phyloP scores from a whole-genome alignment of 106 monocot genomes.

The Dioscorea dumetorum region DNA sequence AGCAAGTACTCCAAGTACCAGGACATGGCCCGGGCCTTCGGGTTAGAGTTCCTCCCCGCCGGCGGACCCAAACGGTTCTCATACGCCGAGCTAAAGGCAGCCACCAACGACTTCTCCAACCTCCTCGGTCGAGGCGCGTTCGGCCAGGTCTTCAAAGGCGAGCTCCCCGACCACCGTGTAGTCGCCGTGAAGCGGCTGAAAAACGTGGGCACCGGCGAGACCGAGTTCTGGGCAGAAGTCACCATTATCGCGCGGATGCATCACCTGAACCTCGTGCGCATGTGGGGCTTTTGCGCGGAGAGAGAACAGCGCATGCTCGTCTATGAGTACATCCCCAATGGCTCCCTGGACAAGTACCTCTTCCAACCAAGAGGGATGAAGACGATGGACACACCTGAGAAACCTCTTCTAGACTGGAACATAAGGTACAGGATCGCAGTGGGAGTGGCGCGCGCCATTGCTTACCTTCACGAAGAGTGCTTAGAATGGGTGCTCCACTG shows the following conservation, averaged over 20 bases:
- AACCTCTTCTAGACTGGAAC: constrained; percentile 45
- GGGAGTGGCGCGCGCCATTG: constrained; percentile 75
- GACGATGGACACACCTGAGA: neutral
- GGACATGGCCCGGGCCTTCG: constrained; percentile 70
- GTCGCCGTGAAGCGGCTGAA: constrained; percentile 50
- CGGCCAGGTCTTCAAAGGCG: constrained; percentile 48
- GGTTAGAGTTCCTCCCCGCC: constrained; percentile 52
- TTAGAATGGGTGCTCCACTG: constrained; percentile 88
- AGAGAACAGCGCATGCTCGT: constrained; percentile 70
- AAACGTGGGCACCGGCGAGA: constrained; percentile 40
- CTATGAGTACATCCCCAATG: constrained; percentile 79
- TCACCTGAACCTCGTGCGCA: constrained; percentile 74
- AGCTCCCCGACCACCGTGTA: constrained; percentile 43
- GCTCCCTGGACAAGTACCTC: constrained; percentile 67
- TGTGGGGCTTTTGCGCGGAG: constrained; percentile 93
- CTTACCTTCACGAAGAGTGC: constrained; percentile 87
- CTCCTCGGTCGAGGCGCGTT: constrained; percentile 46
- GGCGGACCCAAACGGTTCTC: constrained; percentile 60
- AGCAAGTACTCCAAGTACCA: constrained; percentile 65
- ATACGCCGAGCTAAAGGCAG: constrained; percentile 44
- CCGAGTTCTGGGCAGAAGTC: constrained; percentile 79
- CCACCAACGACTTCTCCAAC: constrained; percentile 55
- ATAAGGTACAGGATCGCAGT: constrained; percentile 69
- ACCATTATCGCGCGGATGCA: constrained; percentile 83
- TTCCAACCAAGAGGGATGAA: constrained; percentile 16